phyloP scores from a whole-genome alignment of 169 alveolate species.

The Cytauxzoon felis region DNA sequence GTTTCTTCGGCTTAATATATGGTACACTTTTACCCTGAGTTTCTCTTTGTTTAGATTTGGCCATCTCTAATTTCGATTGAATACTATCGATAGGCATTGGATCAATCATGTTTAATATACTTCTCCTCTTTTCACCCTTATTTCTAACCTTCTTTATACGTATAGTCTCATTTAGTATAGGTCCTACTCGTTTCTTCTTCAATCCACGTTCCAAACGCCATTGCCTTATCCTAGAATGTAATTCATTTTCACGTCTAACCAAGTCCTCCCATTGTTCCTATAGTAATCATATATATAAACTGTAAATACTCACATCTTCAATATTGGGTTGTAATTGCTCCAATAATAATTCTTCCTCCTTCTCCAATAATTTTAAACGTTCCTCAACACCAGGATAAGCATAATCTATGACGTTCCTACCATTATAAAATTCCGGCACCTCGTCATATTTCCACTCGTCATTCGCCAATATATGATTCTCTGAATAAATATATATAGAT shows the following conservation, averaged over 20 bases:
- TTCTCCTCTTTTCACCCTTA: constrained; percentile 48
- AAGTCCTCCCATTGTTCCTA: constrained; percentile 60
- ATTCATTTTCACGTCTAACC: constrained; percentile 9
- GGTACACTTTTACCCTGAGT: constrained; percentile 60
- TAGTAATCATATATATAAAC: background rate
- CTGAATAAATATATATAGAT: constrained; percentile 54
- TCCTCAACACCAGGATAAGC: constrained; percentile 94
- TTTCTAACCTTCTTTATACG: constrained; percentile 52
- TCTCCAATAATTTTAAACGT: constrained; percentile 90
- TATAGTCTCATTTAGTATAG: constrained; percentile 57
- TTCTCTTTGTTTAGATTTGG: constrained; percentile 56
- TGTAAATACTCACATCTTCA: constrained; percentile 15
- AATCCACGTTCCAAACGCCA: constrained; percentile 36
- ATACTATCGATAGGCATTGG: constrained; percentile 45
- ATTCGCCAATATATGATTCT: constrained; percentile 81
- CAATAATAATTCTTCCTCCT: constrained; percentile 88
- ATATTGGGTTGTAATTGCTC: constrained; percentile 19
- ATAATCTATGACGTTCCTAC: constrained; percentile 95
- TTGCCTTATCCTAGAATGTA: constrained; percentile 50
- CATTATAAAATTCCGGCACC: constrained; percentile 96
- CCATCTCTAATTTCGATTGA: constrained; percentile 28
- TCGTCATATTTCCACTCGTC: constrained; percentile 96
- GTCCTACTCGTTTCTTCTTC: constrained; percentile 58
- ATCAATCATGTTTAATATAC: constrained; percentile 33
- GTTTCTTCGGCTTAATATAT: constrained; percentile 55